Evolutionary conservation across 2,329 filamentous ascomycete species (phyloP), one percentile per base, ranked within the genome.

Genomic region (Fusarium acutatum): DNA sequence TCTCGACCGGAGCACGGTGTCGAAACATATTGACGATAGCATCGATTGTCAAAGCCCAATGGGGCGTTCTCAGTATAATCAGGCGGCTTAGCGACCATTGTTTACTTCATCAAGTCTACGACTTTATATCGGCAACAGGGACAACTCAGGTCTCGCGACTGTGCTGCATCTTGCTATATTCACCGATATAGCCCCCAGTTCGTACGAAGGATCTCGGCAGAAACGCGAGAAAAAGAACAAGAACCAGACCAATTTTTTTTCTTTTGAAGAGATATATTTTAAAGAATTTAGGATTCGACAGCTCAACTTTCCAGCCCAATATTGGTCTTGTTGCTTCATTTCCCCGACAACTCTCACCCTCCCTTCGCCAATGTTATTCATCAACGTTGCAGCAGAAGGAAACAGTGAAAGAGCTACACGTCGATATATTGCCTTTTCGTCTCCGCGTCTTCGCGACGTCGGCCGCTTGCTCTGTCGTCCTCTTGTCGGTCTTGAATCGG

Each of bases 391-490:
- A 32, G 43, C 26, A 58, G 60, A 68, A 64, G 61, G 61, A 56
- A 58, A 49, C 8, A 12, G 49, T 24, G 49, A 50, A 54, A 71
- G 44, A 38, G 49, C 40, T 35, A 34, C 46, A 28, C 56, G 37
- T 37, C 56, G 54, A 70, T 62, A 15, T 20, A 43, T 57, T 43
- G 52, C 30, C 40, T 50, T 67, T 40, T 37, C 40, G 52, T 69
- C 67, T 49, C 70, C 61, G 75, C 73, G 76, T 77, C 75, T 70
- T 66, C 46, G 64, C 64, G 75, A 71, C 73, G 75, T 70, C 67
- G 66, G 76, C 70, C 61, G 73, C 64, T 69, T 60, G 60, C 60
- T 70, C 52, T 49, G 37, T 60, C 60, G 53, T 58, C 40, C 56
- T 61, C 57, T 63, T 62, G 46, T 57, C 64, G 41, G 32, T 57